Base-by-base conservation (phyloP, 2,329 filamentous ascomycete species). In the Neopestalotiopsis rosae region DNA sequence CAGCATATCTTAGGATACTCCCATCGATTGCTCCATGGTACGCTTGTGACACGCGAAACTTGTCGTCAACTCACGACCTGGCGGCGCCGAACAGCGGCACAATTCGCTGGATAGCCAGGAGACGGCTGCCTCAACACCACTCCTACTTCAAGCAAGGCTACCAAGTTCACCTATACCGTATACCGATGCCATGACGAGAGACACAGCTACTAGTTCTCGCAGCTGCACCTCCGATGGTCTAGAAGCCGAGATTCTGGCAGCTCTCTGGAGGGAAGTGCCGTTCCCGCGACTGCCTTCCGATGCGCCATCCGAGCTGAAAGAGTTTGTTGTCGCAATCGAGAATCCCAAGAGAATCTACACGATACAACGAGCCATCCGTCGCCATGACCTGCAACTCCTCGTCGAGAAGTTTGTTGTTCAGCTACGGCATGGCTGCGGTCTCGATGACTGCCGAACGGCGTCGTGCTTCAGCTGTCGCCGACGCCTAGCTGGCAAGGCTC, bases 381-480 rank as follows among this genome's bases (percentile, higher is more conserved):
- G 90, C 4, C 88, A 91, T 74, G 84, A 87, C 72, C 89, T 92
- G 71, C 91, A 94, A 76, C 80, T 88, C 3, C 80, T 94, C 17
- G 89, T 94, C 14, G 89, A 92, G 75, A 89, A 87, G 90, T 97
- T 93, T 77, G 90, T 95, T 64, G 84, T 88, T 42, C 94, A 97
- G 80, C 88, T 97, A n/a, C 89, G 94, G 68, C 88, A 92, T 72
- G 94, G 94, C 71, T 97, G 94, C 78, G 89, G 89, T 71, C 88
- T 88, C 72, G 82, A 86, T 66, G 83, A 86, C 65, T 97, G 94
- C 80, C 85, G 84, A 45, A 95, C 90, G 1, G 82, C 93, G 14
- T 95, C 93, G 14, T 97, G 94, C 81, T 92, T 95, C 76, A 94
- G 91, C 70, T 94, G 89, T 78, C 90, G 92, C 67, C 92, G 88